Evolutionary conservation across 345 rosid species (phyloP).

Genomic region (Durio zibethinus): DNA sequence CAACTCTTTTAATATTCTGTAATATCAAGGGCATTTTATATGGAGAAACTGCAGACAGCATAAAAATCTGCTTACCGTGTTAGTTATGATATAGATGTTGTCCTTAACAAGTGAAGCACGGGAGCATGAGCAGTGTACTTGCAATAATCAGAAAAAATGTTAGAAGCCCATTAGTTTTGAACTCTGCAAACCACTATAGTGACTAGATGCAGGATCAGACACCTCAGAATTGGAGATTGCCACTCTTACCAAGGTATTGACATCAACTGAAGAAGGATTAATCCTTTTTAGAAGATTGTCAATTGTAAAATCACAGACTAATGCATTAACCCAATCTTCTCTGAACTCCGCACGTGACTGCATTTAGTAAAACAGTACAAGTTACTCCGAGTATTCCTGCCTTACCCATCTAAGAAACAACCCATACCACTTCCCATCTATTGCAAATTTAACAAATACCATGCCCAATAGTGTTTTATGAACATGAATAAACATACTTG

Average conservation of each 20-base stretch:
- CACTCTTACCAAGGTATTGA: constrained; percentile 47
- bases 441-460: not conserved
- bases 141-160: too few relatives aligned
- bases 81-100: not conserved
- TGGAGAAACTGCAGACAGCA: constrained; percentile 59
- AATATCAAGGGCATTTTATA: constrained; percentile 43
- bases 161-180: not conserved
- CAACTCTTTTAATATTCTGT: constrained; percentile 39
- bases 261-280: constrained; percentile 47
- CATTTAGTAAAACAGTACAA: constrained; percentile 13
- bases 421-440: not conserved
- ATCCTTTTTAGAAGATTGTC: constrained; percentile 25
- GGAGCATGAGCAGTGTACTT: not conserved
- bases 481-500: not conserved
- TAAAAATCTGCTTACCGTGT: constrained; percentile 46
- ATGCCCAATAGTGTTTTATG: not conserved
- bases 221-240: not conserved
- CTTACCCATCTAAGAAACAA: not conserved
- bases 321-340: constrained; percentile 37
- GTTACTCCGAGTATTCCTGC: not conserved
- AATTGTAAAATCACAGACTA: constrained; percentile 31
- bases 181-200: not conserved
- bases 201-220: not conserved
- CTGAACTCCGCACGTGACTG: constrained; percentile 44
- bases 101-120: constrained; percentile 6